Percentiles rank a stretch among this genome's conserved stretches.
phyloP scores from a whole-genome alignment of 2,329 filamentous ascomycete genomes.

The Coniochaeta sp. region DNA sequence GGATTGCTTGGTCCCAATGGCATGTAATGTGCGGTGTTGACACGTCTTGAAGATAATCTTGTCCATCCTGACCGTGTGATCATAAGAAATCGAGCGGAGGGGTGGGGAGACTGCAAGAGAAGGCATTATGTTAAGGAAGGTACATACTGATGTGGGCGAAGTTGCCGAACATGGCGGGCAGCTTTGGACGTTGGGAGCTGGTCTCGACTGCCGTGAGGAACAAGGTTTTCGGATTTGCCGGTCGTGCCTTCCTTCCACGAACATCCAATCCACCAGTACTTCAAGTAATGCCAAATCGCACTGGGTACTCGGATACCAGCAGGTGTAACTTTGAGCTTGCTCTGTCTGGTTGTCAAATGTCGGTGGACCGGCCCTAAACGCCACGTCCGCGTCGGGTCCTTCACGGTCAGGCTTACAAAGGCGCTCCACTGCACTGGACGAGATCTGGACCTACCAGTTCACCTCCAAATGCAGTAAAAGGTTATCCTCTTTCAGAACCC shows the following conservation, averaged over 20 bases:
- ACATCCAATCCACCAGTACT: background rate
- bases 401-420: background rate
- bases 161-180: conserved; percentile 33
- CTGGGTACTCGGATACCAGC: background rate
- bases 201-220: background rate
- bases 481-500: background rate
- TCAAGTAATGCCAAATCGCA: background rate
- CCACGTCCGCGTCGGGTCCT: background rate
- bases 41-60: background rate
- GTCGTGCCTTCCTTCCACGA: background rate
- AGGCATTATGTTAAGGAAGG: background rate
- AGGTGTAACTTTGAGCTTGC: background rate
- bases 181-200: background rate
- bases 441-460: background rate
- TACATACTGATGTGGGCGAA: conserved; percentile 32
- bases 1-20: background rate
- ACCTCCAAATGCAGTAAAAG: no score
- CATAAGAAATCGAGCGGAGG: background rate
- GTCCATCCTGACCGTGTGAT: background rate
- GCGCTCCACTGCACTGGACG: background rate
- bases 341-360: background rate
- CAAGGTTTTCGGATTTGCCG: background rate
- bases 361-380: background rate
- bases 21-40: background rate
- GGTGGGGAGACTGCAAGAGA: background rate